Conservation (phyloP, 805 yeast genomes). For the Monosporozyma siamensis region DNA sequence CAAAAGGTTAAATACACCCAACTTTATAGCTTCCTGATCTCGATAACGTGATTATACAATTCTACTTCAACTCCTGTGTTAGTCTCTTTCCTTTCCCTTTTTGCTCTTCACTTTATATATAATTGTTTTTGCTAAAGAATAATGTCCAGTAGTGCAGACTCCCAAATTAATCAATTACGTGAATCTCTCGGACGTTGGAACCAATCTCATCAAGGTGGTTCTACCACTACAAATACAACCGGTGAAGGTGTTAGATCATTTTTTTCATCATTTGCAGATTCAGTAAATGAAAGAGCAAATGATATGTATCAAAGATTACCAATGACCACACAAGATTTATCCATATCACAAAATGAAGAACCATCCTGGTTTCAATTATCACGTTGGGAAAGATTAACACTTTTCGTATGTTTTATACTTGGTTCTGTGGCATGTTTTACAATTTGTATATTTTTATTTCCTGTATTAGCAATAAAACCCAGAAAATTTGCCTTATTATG, state of each 20-base stretch:
- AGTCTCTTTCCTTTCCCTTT: no score
- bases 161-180: constrained; percentile 19
- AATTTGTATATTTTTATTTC: constrained; percentile 74
- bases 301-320: constrained; percentile 62
- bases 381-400: constrained; percentile 68
- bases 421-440: constrained; percentile 77
- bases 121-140: no score
- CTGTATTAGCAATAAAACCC: constrained; percentile 82
- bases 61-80: no score
- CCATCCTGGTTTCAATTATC: constrained; percentile 71
- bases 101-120: no score
- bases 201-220: constrained; percentile 15
- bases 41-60: no score
- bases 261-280: constrained; percentile 33
- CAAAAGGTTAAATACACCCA: no score
- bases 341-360: constrained; percentile 40
- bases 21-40: no score
- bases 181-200: constrained; percentile 36
- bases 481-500: constrained; percentile 83
- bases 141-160: constrained; percentile 6
- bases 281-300: constrained; percentile 35
- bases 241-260: constrained; percentile 31
- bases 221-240: constrained; percentile 11
- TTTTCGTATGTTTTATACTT: constrained; percentile 66
- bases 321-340: constrained; percentile 43